Evolutionary conservation across 352 stramenopile genomes (phyloP).

Genomic region (Globisporangium irregulare): DNA sequence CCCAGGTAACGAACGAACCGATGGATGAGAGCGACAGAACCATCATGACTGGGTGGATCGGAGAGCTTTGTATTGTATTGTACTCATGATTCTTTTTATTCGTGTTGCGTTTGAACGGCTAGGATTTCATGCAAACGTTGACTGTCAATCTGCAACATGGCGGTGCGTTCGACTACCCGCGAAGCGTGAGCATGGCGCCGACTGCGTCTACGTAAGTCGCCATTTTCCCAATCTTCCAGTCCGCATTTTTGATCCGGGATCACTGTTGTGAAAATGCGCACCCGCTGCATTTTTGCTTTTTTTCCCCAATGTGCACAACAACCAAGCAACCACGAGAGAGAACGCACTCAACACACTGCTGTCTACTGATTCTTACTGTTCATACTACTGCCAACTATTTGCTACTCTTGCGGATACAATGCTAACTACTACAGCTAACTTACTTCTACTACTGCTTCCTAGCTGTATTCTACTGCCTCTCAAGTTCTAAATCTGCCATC

Average conservation of each 20-base stretch:
- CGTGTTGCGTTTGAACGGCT: slow-evolving; percentile 1
- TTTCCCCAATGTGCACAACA: neutral
- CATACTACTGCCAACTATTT: neutral
- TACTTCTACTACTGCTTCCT: slow-evolving; percentile 2
- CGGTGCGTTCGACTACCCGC: slow-evolving; percentile 48
- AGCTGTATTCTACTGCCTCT: slow-evolving; percentile 3
- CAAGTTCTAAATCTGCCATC: neutral
- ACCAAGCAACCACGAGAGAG: neutral
- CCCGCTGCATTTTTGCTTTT: neutral
- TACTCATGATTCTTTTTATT: too few relatives aligned
- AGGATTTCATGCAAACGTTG: slow-evolving; percentile 86
- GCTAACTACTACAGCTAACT: neutral
- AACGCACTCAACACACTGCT: neutral
- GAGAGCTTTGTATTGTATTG: too few relatives aligned
- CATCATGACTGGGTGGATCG: too few relatives aligned
- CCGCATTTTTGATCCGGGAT: slow-evolving; percentile 3
- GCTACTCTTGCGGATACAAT: neutral
- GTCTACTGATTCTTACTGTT: neutral
- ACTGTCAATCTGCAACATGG: slow-evolving; percentile 71
- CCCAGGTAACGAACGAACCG: slow-evolving; percentile 33
- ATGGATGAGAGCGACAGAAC: too few relatives aligned
- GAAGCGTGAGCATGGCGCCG: slow-evolving; percentile 18
- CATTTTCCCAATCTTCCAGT: neutral
- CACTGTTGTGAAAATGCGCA: neutral
- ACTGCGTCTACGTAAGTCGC: neutral